Conservation (phyloP, 768 basidiomycete species). For the Kwoniella dejecticola region DNA sequence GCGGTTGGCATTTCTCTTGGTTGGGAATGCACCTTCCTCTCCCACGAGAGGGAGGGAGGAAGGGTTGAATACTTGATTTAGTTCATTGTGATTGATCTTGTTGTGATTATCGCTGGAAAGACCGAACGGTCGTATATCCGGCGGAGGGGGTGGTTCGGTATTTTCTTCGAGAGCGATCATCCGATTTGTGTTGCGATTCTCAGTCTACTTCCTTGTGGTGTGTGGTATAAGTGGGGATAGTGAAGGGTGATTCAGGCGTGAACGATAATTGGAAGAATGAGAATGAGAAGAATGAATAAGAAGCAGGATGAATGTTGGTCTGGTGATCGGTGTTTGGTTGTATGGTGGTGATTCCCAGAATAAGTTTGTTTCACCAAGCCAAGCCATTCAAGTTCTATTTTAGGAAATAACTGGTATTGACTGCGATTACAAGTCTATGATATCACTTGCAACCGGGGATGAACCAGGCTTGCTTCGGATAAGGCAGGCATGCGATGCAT, state of each 20-base stretch:
- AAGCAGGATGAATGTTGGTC: background rate
- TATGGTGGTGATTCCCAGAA: background rate
- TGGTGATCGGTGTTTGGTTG: background rate
- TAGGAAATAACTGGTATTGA: background rate
- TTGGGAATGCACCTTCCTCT: background rate
- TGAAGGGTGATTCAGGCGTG: too few relatives aligned
- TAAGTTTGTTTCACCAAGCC: background rate
- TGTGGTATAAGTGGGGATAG: background rate
- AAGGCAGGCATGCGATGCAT: background rate
- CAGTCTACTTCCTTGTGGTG: background rate
- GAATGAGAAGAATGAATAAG: background rate
- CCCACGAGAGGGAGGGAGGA: background rate
- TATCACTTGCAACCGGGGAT: too few relatives aligned
- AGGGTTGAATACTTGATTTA: background rate
- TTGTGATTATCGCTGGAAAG: slow-evolving; percentile 6
- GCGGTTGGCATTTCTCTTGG: background rate
- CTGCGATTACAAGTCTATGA: too few relatives aligned
- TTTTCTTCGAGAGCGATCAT: slow-evolving; percentile 32
- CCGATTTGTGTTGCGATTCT: background rate
- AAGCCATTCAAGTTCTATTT: slow-evolving; percentile 6
- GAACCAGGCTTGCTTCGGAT: too few relatives aligned
- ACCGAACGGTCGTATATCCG: slow-evolving; percentile 45
- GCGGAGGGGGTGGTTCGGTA: slow-evolving; percentile 35
- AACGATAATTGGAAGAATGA: background rate
- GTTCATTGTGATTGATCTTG: slow-evolving; percentile 6